These are phyloP conservation scores for Draba incana DNA, from an alignment of 345 rosid species.

Conservation along the genomic window DNA sequence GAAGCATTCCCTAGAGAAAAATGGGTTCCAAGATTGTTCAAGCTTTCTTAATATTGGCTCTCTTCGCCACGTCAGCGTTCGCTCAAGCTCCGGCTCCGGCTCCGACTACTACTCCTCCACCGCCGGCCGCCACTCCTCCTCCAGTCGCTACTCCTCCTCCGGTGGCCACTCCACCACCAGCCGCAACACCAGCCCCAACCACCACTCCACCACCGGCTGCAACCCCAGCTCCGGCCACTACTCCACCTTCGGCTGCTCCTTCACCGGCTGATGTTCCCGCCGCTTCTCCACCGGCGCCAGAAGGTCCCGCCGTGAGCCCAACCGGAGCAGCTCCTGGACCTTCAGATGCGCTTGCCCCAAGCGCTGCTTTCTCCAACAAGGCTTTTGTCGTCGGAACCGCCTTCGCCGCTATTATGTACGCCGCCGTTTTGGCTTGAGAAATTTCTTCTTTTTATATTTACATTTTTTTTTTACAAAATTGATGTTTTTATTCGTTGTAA, in stretches of 20 bases:
- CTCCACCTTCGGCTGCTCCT: constrained; percentile 35
- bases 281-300: constrained; percentile 41
- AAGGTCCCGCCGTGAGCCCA: constrained; percentile 30
- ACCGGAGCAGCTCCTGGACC: constrained; percentile 39
- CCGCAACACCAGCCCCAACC: constrained; percentile 34
- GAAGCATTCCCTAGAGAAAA: not conserved
- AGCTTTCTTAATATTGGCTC: constrained; percentile 34
- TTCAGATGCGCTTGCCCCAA: constrained; percentile 32
- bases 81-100: constrained; percentile 45
- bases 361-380: constrained; percentile 37
- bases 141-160: constrained; percentile 34
- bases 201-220: constrained; percentile 39
- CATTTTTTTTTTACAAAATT: not conserved
- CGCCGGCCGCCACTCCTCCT: constrained; percentile 30
- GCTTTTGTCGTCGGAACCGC: constrained; percentile 57
- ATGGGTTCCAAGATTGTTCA: constrained; percentile 36
- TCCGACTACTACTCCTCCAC: constrained; percentile 34
- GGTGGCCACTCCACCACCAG: constrained; percentile 32
- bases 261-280: constrained; percentile 39
- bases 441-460: not conserved
- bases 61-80: constrained; percentile 34
- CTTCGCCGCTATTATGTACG: constrained; percentile 53
- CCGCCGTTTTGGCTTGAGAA: constrained; percentile 46
- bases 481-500: not conserved
- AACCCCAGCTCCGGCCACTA: constrained; percentile 33